Base-by-base conservation (phyloP, 352 stramenopile species). In the Phytophthora capsici region DNA sequence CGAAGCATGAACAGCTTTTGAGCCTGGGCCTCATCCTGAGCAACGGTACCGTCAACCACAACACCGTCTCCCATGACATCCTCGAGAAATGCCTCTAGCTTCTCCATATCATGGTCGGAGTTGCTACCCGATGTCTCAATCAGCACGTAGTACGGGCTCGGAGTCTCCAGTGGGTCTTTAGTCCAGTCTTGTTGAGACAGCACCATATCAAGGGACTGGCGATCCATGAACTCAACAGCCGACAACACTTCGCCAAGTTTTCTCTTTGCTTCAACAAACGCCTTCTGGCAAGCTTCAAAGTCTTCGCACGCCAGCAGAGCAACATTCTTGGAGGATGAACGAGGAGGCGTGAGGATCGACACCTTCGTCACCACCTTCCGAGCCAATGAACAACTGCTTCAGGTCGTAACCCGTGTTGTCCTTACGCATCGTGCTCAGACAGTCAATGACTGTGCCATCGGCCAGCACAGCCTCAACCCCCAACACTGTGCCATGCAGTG, bases 391-490 rank as follows among this genome's bases (percentile, higher is more conserved):
- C 32, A 62, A 30, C 16, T 62, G 54, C 54, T 62, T 62, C 20
- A 55, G 14, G 63, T 98, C 89, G 67, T 99, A 99, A 6, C 97
- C 97, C 14, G 95, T 99, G 82, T 99, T 99, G 79, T 99, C 96
- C 45, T 63, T 63, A 6, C 34, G 55, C 55, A 49, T 63, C 4
- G 55, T 56, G 23, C 45, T 63, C n/a, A 98, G 75, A 51, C 97
- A 84, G 75, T 98, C 90, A 37, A 99, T 45, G 26, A 94, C 59
- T 8, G 77, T 91, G 6, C 97, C 97, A 62, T 98, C 85, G 0
- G 94, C 84, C 7, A 98, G 71, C 23, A 99, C 96, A 3, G 96
- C 96, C 65, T 99, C 94, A 12, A 99, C 60, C 13, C 97, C 97
- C 13, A 99, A 73, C 26, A 99, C 82, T 51, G 88, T 97, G 6